Conservation (phyloP, 1,284 basidiomycete genomes). For the Flammula alnicola region DNA sequence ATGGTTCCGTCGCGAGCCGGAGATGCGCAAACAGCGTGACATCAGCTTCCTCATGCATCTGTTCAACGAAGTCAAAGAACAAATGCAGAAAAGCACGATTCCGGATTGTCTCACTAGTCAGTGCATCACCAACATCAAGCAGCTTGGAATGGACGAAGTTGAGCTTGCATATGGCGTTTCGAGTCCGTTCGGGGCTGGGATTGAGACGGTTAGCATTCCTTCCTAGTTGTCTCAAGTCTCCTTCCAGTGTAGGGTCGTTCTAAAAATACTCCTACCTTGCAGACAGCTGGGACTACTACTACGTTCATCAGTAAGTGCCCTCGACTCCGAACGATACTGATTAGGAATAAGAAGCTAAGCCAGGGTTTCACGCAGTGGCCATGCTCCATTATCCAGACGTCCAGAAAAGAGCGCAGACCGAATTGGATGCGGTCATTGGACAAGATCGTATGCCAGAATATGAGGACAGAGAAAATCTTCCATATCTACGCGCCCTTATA, state of each 20-base stretch:
- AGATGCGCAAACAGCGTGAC: constrained; percentile 44
- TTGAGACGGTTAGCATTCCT: constrained; percentile 23
- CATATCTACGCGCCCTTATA: constrained; percentile 32
- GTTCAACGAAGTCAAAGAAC: constrained; percentile 48
- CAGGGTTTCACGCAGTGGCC: constrained; percentile 40
- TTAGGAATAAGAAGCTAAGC: constrained; percentile 26
- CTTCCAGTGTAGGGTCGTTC: background rate
- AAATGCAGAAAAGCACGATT: constrained; percentile 45
- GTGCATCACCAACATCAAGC: constrained; percentile 42
- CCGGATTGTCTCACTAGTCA: constrained; percentile 50
- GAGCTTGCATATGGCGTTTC: constrained; percentile 52
- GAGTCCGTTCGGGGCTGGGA: constrained; percentile 45
- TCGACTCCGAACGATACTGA: too few relatives aligned
- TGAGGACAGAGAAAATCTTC: constrained; percentile 28
- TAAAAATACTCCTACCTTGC: background rate
- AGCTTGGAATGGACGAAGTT: constrained; percentile 47
- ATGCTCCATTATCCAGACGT: constrained; percentile 50
- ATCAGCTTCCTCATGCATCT: constrained; percentile 47
- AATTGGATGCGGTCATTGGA: constrained; percentile 47
- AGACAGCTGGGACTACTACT: constrained; percentile 46
- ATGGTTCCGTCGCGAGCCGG: constrained; percentile 50
- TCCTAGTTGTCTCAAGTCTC: too few relatives aligned
- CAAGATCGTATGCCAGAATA: constrained; percentile 45
- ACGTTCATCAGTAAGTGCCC: constrained; percentile 47
- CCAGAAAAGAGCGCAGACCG: constrained; percentile 45